phyloP scores from a whole-genome alignment of 352 stramenopile species.

The Phytophthora brassicae region DNA sequence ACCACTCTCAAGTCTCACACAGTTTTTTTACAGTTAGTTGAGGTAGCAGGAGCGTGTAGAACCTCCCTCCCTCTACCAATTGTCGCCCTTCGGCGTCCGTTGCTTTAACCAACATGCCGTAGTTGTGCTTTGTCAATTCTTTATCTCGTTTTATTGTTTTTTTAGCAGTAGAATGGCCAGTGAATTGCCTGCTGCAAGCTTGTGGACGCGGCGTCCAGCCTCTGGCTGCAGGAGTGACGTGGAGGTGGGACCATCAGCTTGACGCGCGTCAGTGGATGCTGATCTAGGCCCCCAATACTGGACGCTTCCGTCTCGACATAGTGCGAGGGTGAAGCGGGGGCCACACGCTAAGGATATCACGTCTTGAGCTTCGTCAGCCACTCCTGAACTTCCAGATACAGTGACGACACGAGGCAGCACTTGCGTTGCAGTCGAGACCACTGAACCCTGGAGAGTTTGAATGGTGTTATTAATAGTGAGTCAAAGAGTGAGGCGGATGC shows the following conservation, averaged over 20 bases:
- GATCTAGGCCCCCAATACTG: constrained; percentile 52
- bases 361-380: constrained; percentile 28
- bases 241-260: not conserved
- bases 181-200: constrained; percentile 26
- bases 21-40: constrained; percentile 21
- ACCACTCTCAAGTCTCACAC: not conserved
- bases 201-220: constrained; percentile 1
- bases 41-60: constrained; percentile 26
- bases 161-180: constrained; percentile 37
- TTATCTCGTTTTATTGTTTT: not conserved
- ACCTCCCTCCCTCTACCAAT: constrained; percentile 18
- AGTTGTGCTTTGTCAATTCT: constrained; percentile 18
- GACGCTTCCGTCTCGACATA: constrained; percentile 45
- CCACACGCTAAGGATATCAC: constrained; percentile 50
- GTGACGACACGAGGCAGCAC: constrained; percentile 53
- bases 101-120: constrained; percentile 36
- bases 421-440: constrained; percentile 25
- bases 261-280: too few relatives aligned
- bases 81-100: constrained; percentile 27
- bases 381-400: constrained; percentile 19
- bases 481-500: not conserved
- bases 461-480: constrained; percentile 16
- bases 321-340: constrained; percentile 47
- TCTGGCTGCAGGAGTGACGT: constrained; percentile 13
- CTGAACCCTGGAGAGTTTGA: constrained; percentile 15